Evolutionary conservation across 257 asterid species (phyloP).

Genomic region (Capsicum chinense): DNA sequence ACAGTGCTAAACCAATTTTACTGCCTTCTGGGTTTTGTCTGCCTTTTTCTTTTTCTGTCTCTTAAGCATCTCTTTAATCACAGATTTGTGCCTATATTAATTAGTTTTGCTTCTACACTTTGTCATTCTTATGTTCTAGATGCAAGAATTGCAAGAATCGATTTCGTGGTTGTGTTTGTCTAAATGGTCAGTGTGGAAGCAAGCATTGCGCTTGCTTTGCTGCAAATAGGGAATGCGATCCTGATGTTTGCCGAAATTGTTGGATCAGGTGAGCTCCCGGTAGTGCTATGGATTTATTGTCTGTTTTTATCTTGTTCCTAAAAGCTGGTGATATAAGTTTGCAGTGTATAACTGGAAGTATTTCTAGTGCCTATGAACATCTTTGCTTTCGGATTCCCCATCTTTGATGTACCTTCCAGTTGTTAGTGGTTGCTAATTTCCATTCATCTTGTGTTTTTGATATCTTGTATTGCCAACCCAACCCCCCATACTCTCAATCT

Average conservation of each 20-base stretch:
- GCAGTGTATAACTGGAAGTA: slow-evolving; percentile 12
- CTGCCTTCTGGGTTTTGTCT: slow-evolving; percentile 10
- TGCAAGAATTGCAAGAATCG: slow-evolving; percentile 96
- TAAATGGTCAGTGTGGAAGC: slow-evolving; percentile 98
- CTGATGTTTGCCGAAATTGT: slow-evolving; percentile 98
- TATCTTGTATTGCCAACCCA: background rate
- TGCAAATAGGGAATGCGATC: slow-evolving; percentile 93
- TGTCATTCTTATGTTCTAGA: slow-evolving; percentile 47
- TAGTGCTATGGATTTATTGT: slow-evolving; percentile 16
- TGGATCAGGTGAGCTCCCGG: slow-evolving; percentile 77
- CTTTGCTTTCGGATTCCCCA: background rate
- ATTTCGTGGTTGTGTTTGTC: slow-evolving; percentile 97
- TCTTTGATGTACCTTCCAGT: background rate
- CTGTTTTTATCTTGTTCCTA: slow-evolving; percentile 26
- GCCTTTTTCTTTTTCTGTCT: background rate
- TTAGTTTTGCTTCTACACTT: slow-evolving; percentile 25
- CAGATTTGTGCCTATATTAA: background rate
- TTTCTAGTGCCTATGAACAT: slow-evolving; percentile 21
- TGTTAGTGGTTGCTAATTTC: background rate
- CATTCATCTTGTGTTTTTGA: background rate
- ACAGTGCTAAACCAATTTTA: background rate
- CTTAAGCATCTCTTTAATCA: background rate
- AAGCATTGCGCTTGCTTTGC: slow-evolving; percentile 99
- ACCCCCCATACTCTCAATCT: background rate
- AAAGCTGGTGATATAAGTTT: slow-evolving; percentile 12